Percentiles rank a stretch among this genome's conserved stretches.
Conservation (phyloP, 1,139 yeast species). For the Candida sp. region DNA sequence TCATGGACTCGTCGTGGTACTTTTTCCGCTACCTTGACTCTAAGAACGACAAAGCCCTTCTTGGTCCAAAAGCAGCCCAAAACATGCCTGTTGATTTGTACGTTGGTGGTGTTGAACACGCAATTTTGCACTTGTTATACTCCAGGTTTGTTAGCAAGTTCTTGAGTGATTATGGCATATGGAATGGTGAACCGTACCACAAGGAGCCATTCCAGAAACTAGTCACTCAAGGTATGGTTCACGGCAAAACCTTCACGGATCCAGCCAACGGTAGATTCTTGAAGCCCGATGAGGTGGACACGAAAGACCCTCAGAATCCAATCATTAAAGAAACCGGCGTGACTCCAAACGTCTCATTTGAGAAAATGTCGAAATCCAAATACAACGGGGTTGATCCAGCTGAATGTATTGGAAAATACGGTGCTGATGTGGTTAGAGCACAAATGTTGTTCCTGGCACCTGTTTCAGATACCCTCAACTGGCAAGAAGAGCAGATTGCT, state of each 20-base stretch:
- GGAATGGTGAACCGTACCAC: conserved; percentile 43
- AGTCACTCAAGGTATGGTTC: conserved; percentile 98
- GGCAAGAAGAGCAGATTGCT: conserved; percentile 89
- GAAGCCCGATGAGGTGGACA: conserved; percentile 71
- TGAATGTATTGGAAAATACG: conserved; percentile 75
- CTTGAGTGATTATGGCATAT: conserved; percentile 59
- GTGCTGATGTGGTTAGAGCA: conserved; percentile 95
- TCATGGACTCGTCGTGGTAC: conserved; percentile 98
- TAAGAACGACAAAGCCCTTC: conserved; percentile 57
- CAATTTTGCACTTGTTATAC: conserved; percentile 87
- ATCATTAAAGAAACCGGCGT: conserved; percentile 53
- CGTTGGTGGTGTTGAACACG: conserved; percentile 97
- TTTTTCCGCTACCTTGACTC: conserved; percentile 85
- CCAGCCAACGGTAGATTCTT: conserved; percentile 76
- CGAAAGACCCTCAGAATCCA: conserved; percentile 42
- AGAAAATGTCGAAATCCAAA: conserved; percentile 97
- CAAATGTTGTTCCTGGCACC: conserved; percentile 97
- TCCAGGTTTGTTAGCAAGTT: conserved; percentile 87
- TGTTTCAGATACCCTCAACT: conserved; percentile 74
- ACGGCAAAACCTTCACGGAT: conserved; percentile 81
- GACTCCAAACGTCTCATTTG: conserved; percentile 62
- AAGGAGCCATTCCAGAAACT: conserved; percentile 85
- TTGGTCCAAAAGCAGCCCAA: conserved; percentile 54
- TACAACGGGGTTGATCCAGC: conserved; percentile 94
- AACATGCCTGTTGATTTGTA: conserved; percentile 88